These are phyloP conservation scores for Amauroascus niger DNA, from an alignment of 2,329 filamentous ascomycete genomes.

Conservation along the genomic window DNA sequence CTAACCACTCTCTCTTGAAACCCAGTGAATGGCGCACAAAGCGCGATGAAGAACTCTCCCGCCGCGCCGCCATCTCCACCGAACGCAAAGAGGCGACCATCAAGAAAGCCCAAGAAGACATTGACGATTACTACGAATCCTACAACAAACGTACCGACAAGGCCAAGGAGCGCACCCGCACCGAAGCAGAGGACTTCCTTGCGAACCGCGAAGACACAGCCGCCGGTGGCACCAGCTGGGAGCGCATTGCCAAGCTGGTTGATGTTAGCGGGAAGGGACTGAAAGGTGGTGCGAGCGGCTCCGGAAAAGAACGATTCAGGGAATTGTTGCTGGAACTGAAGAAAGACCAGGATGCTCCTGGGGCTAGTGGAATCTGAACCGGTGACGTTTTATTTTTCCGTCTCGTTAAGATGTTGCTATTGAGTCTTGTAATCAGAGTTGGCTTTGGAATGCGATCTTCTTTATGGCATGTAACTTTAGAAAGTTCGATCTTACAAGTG, in stretches of 20 bases:
- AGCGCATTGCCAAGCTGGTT: conserved; percentile 94
- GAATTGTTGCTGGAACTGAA: conserved; percentile 76
- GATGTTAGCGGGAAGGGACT: conserved; percentile 89
- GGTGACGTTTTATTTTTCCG: background rate
- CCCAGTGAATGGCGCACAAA: conserved; percentile 75
- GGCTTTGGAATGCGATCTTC: background rate
- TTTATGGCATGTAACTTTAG: background rate
- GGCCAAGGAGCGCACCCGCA: conserved; percentile 72
- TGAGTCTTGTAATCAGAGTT: background rate
- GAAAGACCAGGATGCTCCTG: conserved; percentile 83
- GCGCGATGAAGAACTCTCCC: conserved; percentile 70
- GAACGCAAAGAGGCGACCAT: conserved; percentile 76
- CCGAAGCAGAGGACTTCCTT: conserved; percentile 89
- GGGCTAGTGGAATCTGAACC: conserved; percentile 41
- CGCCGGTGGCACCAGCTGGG: conserved; percentile 93
- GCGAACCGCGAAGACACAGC: conserved; percentile 83
- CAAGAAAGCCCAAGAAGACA: conserved; percentile 81
- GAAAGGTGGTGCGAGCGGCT: conserved; percentile 76
- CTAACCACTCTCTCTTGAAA: background rate
- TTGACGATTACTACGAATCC: conserved; percentile 98
- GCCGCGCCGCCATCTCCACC: conserved; percentile 74
- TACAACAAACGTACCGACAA: conserved; percentile 99
- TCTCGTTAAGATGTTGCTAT: background rate
- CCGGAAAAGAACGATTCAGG: conserved; percentile 92
- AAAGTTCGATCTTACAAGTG: background rate